Evolutionary conservation across 202 grass and related monocot species (phyloP).

Genomic region (Bolboschoenoplectus hybrid): DNA sequence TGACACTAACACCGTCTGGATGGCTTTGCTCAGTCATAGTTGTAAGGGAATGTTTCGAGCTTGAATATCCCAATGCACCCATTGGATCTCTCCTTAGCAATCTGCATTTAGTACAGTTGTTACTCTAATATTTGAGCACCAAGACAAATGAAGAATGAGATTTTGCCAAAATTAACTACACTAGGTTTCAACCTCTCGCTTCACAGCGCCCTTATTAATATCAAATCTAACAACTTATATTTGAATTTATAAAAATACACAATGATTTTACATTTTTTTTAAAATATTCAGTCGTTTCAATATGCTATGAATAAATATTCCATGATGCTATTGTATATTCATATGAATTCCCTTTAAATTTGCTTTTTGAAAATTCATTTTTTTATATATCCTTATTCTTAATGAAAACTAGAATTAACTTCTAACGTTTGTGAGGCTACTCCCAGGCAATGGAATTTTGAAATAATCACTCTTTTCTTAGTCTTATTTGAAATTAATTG

Average conservation of each 20-base stretch:
- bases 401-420: neutral
- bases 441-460: conserved; percentile 4
- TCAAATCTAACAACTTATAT: neutral
- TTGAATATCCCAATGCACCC: conserved; percentile 98
- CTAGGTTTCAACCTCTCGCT: conserved; percentile 7
- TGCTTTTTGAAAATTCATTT: neutral
- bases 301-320: neutral
- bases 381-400: neutral
- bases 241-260: neutral
- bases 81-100: conserved; percentile 92
- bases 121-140: conserved; percentile 18
- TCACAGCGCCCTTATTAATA: neutral
- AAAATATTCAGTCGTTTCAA: neutral
- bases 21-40: conserved; percentile 59
- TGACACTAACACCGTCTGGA: conserved; percentile 43
- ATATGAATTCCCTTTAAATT: conserved; percentile 12
- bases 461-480: conserved; percentile 4
- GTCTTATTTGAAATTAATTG: neutral
- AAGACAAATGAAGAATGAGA: conserved; percentile 24
- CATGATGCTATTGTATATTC: neutral
- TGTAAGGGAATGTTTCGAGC: conserved; percentile 60
- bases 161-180: conserved; percentile 9
- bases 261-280: neutral
- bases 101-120: conserved; percentile 52
- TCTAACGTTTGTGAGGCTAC: neutral